These are phyloP conservation scores for Erodium texanum DNA, from an alignment of 441 rosid species.

Conservation along the genomic window DNA sequence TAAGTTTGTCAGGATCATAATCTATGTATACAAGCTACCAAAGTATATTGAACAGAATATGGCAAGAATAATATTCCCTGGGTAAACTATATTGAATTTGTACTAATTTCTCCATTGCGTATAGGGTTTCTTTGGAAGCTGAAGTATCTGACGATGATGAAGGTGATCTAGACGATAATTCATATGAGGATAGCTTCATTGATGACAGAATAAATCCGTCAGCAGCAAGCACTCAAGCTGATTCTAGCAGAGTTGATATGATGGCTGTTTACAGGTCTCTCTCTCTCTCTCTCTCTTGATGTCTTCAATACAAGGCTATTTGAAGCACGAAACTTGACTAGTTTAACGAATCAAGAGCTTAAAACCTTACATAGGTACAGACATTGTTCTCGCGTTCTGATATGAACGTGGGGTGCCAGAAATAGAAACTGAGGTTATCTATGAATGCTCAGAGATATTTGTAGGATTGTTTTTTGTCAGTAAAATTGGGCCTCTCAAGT, in stretches of 20 bases:
- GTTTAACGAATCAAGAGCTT: neutral
- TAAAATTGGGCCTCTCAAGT: neutral
- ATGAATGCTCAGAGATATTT: neutral
- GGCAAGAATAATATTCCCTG: neutral
- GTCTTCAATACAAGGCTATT: neutral
- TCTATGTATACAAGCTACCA: slow-evolving; percentile 4
- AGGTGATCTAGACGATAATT: slow-evolving; percentile 35
- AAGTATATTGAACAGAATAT: neutral
- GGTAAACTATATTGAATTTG: slow-evolving; percentile 1
- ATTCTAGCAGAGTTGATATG: slow-evolving; percentile 66
- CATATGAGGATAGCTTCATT: slow-evolving; percentile 74
- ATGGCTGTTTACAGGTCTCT: slow-evolving; percentile 74
- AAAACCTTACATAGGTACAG: neutral
- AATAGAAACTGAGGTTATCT: slow-evolving; percentile 2
- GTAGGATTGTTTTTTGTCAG: too few species aligned
- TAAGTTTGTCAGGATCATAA: slow-evolving; percentile 33
- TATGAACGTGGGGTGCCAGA: neutral
- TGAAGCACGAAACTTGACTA: neutral
- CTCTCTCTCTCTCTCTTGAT: slow-evolving; percentile 6
- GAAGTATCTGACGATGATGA: slow-evolving; percentile 65
- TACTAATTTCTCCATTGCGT: slow-evolving; percentile 13
- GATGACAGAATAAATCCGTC: slow-evolving; percentile 65
- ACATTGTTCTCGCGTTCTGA: neutral
- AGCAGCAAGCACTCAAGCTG: slow-evolving; percentile 44
- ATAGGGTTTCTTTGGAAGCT: slow-evolving; percentile 71